These are phyloP conservation scores for Eudorina sp. DNA, from an alignment of 139 green algal genomes.

Conservation along the genomic window DNA sequence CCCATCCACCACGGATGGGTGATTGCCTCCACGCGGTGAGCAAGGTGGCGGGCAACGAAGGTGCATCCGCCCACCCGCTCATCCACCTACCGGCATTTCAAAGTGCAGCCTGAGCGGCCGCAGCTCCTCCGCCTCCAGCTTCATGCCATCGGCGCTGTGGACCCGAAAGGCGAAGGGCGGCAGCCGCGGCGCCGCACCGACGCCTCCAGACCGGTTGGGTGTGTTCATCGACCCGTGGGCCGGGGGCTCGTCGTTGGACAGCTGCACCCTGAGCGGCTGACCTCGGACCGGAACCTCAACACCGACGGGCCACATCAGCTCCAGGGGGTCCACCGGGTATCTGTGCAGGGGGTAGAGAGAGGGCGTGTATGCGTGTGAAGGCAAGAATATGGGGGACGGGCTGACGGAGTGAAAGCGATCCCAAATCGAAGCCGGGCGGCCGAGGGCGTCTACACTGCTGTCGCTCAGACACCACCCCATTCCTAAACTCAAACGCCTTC, in stretches of 20 bases:
- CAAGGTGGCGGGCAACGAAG: too few relatives aligned
- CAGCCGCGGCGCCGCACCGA: not conserved
- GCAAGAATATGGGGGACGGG: too few relatives aligned
- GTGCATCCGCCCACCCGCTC: not conserved
- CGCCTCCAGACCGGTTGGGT: not conserved
- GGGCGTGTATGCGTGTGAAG: too few relatives aligned
- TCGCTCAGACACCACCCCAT: too few relatives aligned
- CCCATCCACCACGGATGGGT: too few relatives aligned
- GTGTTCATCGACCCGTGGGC: not conserved
- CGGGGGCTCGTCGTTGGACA: not conserved
- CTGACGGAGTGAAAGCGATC: too few relatives aligned
- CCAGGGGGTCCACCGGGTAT: slow-evolving; percentile 31
- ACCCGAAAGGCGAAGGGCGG: not conserved
- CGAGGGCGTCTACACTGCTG: too few relatives aligned
- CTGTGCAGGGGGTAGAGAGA: not conserved
- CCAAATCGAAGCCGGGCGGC: too few relatives aligned
- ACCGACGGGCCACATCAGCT: not conserved
- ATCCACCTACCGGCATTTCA: too few relatives aligned
- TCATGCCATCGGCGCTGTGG: not conserved
- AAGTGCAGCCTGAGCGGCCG: not conserved
- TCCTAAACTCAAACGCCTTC: too few relatives aligned
- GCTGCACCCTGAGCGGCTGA: not conserved
- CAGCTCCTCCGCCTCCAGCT: slow-evolving; percentile 10
- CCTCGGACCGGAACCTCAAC: not conserved
- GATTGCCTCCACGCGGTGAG: too few relatives aligned